Evolutionary conservation across 2,329 filamentous ascomycete genomes (phyloP).

Genomic region (Trichoderma koningii): DNA sequence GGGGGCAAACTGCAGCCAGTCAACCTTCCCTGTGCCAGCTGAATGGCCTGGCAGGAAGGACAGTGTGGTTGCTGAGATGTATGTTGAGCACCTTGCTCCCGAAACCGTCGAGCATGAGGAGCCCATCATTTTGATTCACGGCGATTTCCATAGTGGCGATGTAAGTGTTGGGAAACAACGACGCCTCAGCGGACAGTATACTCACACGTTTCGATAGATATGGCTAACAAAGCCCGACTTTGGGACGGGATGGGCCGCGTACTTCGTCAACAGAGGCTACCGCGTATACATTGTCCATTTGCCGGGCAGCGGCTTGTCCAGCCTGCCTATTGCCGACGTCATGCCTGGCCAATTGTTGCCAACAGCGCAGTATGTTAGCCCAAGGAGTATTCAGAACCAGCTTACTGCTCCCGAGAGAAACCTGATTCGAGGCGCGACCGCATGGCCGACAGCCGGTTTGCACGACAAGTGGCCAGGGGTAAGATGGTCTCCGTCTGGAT

Average conservation of each 20-base stretch:
- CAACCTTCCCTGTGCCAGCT: not conserved
- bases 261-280: conserved; percentile 47
- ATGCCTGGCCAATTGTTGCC: not conserved
- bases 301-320: conserved; percentile 44
- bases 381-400: conserved; percentile 35
- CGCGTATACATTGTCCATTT: conserved; percentile 49
- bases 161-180: conserved; percentile 29
- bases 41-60: not conserved
- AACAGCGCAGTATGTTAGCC: not conserved
- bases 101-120: not conserved
- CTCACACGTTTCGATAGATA: conserved; percentile 34
- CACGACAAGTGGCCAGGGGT: conserved; percentile 47
- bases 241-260: conserved; percentile 48
- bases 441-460: conserved; percentile 34
- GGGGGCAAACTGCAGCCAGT: too few species aligned
- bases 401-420: conserved; percentile 38
- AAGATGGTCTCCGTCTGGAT: conserved; percentile 12
- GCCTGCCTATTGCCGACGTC: conserved; percentile 31
- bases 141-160: conserved; percentile 42
- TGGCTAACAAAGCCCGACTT: conserved; percentile 52
- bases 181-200: too few species aligned
- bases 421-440: not conserved
- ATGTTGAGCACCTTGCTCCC: not conserved
- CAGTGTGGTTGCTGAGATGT: not conserved
- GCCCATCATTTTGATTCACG: conserved; percentile 42